Conservation (phyloP, 352 stramenopile genomes). For the Phytophthora meadii region DNA sequence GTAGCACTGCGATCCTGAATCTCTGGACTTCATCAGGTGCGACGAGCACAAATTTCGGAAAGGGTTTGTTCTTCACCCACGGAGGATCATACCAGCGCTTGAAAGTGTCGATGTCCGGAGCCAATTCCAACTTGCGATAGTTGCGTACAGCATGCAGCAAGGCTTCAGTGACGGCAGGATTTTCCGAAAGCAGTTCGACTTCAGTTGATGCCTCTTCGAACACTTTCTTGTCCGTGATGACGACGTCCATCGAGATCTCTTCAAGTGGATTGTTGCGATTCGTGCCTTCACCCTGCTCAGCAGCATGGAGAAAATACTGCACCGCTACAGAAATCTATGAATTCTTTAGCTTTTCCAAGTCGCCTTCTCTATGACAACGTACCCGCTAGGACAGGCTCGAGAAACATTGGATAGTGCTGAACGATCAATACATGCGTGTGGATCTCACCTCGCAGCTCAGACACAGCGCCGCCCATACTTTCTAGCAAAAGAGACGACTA, state of each 20-base stretch:
- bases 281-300: conserved; percentile 70
- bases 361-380: conserved; percentile 1
- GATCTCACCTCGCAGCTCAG: conserved; percentile 70
- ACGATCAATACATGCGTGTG: conserved; percentile 68
- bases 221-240: conserved; percentile 59
- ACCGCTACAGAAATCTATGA: conserved; percentile 32
- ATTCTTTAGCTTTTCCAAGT: not conserved
- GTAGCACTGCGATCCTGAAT: conserved; percentile 62
- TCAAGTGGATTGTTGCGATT: conserved; percentile 57
- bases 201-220: conserved; percentile 78
- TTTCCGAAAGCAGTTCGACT: conserved; percentile 73
- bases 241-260: conserved; percentile 57
- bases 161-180: conserved; percentile 48
- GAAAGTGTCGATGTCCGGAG: conserved; percentile 64
- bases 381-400: conserved; percentile 67
- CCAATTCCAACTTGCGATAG: conserved; percentile 49
- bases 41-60: conserved; percentile 57
- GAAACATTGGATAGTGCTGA: conserved; percentile 59
- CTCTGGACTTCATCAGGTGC: conserved; percentile 51
- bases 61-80: conserved; percentile 55
- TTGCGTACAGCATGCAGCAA: conserved; percentile 52
- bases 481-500: conserved; percentile 7
- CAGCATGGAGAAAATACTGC: conserved; percentile 74
- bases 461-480: conserved; percentile 74
- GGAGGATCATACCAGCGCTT: conserved; percentile 65